Percentiles rank a stretch among this genome's conserved stretches.
Evolutionary conservation across 345 rosid genomes (phyloP).

Genomic region (Euphorbia pulcherrima): DNA sequence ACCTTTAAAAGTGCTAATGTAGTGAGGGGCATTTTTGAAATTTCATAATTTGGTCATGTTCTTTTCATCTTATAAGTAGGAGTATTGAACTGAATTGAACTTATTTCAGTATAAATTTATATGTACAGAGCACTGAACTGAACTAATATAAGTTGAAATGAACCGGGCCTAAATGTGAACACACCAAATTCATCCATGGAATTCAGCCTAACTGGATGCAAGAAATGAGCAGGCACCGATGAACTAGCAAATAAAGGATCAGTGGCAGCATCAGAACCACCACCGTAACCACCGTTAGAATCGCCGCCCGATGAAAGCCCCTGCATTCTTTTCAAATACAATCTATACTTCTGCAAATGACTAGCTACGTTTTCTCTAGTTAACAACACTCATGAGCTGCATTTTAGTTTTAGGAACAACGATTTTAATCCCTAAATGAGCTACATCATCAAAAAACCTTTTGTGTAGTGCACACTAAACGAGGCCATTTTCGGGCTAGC

Average conservation of each 20-base stretch:
- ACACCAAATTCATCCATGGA: no score
- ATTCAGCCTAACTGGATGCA: constrained; percentile 60
- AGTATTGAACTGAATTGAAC: no score
- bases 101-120: no score
- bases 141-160: no score
- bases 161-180: no score
- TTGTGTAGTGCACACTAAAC: constrained; percentile 35
- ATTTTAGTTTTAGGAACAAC: constrained; percentile 34
- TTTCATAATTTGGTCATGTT: no score
- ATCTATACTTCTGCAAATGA: constrained; percentile 30
- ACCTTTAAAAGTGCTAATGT: no score
- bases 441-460: constrained; percentile 35
- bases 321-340: constrained; percentile 31
- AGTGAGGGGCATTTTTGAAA: no score
- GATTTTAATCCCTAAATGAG: constrained; percentile 32
- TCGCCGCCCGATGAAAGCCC: constrained; percentile 41
- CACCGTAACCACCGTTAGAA: constrained; percentile 32
- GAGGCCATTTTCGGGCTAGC: constrained; percentile 30
- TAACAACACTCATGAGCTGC: constrained; percentile 36
- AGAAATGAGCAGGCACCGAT: constrained; percentile 87
- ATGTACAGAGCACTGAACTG: no score
- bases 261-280: constrained; percentile 62
- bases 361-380: constrained; percentile 33
- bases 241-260: constrained; percentile 93
- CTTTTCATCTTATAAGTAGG: no score